These are phyloP conservation scores for Mimosa bimucronata DNA, from an alignment of 306 rosid genomes.

Conservation along the genomic window DNA sequence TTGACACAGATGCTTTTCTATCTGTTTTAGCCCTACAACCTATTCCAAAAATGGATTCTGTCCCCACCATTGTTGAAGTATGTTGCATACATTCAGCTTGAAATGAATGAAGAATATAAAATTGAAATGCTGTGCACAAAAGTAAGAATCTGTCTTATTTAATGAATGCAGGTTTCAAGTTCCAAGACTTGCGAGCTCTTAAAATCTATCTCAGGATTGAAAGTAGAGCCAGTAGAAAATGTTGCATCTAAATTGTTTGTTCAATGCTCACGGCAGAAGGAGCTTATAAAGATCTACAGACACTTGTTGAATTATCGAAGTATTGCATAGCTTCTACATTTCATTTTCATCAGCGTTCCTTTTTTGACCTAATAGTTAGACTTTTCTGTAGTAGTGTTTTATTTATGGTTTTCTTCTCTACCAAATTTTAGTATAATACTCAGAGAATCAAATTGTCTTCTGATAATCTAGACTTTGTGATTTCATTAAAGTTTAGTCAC, in stretches of 20 bases:
- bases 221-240: conserved; percentile 89
- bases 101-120: conserved; percentile 11
- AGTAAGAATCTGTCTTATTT: conserved; percentile 34
- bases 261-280: conserved; percentile 98
- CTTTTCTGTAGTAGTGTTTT: not conserved
- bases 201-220: conserved; percentile 83
- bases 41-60: conserved; percentile 75
- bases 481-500: not conserved
- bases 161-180: conserved; percentile 83
- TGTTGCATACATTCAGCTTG: conserved; percentile 37
- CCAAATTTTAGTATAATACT: conserved; percentile 25
- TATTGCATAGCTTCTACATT: conserved; percentile 42
- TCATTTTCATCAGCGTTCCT: conserved; percentile 22
- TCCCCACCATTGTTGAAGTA: conserved; percentile 95
- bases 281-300: conserved; percentile 92
- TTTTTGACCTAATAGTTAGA: not conserved
- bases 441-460: conserved; percentile 14
- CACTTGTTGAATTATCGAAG: conserved; percentile 95
- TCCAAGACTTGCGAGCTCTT: conserved; percentile 84
- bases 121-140: not conserved
- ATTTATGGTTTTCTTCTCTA: conserved; percentile 31
- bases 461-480: conserved; percentile 4
- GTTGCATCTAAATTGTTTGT: conserved; percentile 94
- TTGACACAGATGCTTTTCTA: conserved; percentile 98
- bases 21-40: conserved; percentile 95